phyloP scores from a whole-genome alignment of 495 filamentous ascomycete genomes.

The Baudoinia panamericana region DNA sequence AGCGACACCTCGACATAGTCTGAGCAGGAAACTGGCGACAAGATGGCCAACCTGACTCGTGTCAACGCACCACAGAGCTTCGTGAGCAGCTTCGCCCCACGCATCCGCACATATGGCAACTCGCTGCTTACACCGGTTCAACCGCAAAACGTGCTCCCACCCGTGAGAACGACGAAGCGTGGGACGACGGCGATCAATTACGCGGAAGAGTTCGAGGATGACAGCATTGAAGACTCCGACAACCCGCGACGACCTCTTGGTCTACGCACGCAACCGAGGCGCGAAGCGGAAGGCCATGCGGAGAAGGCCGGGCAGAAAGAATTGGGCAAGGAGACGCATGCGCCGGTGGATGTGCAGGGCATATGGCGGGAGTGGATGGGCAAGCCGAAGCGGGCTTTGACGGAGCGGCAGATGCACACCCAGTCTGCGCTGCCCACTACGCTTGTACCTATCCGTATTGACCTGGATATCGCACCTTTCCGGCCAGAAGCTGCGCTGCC shows the following conservation, averaged over 20 bases:
- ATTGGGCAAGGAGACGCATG: constrained; percentile 68
- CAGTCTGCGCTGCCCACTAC: constrained; percentile 78
- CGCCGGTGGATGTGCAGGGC: constrained; percentile 73
- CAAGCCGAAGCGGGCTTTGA: constrained; percentile 47
- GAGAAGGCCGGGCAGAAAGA: constrained; percentile 55
- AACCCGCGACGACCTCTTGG: constrained; percentile 68
- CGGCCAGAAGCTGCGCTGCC: constrained; percentile 61
- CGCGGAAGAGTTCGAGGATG: constrained; percentile 90
- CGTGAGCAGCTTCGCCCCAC: constrained; percentile 80
- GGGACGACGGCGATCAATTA: constrained; percentile 95
- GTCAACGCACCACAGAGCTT: constrained; percentile 62
- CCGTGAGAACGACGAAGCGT: constrained; percentile 82
- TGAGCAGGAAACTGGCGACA: constrained; percentile 1
- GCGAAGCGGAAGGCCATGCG: constrained; percentile 53
- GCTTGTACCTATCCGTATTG: constrained; percentile 90
- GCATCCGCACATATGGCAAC: constrained; percentile 83
- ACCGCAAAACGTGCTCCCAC: constrained; percentile 47
- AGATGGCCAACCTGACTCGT: constrained; percentile 19
- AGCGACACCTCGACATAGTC: neutral
- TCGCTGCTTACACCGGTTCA: constrained; percentile 82
- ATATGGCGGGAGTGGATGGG: constrained; percentile 93
- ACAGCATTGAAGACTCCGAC: constrained; percentile 84
- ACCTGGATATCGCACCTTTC: constrained; percentile 77
- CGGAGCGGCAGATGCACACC: constrained; percentile 65
- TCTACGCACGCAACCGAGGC: constrained; percentile 56